These are phyloP conservation scores for Xenosphaeropsis pyriputrescens DNA, from an alignment of 2,329 filamentous ascomycete genomes.

Conservation along the genomic window DNA sequence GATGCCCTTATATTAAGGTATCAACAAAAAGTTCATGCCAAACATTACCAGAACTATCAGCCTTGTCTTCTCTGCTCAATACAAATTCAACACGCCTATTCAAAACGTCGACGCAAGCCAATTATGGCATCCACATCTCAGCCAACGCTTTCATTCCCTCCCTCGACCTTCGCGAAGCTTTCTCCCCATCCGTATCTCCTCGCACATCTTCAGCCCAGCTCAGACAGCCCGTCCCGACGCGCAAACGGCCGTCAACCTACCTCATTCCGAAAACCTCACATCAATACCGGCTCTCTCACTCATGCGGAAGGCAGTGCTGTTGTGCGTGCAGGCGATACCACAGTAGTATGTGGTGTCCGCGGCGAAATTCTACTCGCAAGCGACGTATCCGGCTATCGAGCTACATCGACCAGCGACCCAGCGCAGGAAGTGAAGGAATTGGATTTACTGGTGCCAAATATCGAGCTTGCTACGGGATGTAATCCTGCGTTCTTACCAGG, in stretches of 20 bases:
- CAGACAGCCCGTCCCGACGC: conserved; percentile 41
- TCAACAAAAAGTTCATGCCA: no score
- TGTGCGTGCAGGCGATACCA: conserved; percentile 77
- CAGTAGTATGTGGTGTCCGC: conserved; percentile 85
- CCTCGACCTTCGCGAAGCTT: conserved; percentile 74
- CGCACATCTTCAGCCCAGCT: conserved; percentile 59
- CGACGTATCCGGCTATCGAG: conserved; percentile 55
- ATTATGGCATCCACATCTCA: conserved; percentile 10
- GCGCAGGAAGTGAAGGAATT: conserved; percentile 36
- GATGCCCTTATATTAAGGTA: no score
- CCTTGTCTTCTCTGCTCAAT: no score
- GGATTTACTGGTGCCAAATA: conserved; percentile 79
- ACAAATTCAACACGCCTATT: neutral
- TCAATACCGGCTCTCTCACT: conserved; percentile 73
- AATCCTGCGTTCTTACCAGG: conserved; percentile 77
- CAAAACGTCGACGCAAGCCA: conserved; percentile 2
- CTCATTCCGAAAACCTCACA: conserved; percentile 55
- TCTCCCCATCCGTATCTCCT: conserved; percentile 82
- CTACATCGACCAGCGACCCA: conserved; percentile 18
- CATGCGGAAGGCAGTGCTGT: conserved; percentile 86
- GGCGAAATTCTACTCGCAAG: conserved; percentile 68
- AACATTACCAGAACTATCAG: no score
- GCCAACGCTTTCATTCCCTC: conserved; percentile 26
- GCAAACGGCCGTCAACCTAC: conserved; percentile 67
- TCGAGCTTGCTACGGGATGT: conserved; percentile 83